A percentile compares a stretch with the other conserved stretches of the same genome.
Evolutionary conservation across 306 rosid species (phyloP).

Genomic region (Dryas alaskensis): DNA sequence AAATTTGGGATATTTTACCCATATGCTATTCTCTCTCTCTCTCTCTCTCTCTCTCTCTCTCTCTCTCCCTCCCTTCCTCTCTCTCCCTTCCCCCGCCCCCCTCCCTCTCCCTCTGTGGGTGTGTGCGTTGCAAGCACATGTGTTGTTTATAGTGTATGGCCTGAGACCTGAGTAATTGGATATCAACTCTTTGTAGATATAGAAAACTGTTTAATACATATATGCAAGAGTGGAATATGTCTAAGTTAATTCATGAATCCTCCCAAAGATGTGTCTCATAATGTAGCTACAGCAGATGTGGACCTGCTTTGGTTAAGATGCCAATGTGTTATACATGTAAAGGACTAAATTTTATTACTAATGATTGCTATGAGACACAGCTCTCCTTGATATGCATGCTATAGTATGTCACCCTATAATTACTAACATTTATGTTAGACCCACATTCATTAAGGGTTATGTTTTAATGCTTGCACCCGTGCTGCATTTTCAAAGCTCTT

Average conservation of each 20-base stretch:
- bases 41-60: background rate
- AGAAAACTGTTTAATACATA: background rate
- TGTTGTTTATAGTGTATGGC: background rate
- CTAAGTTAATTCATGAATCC: background rate
- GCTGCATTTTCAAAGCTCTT: background rate
- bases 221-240: background rate
- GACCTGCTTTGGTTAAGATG: background rate
- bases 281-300: background rate
- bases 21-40: background rate
- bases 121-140: background rate
- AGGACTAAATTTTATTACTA: background rate
- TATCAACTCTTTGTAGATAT: too few relatives aligned
- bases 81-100: too few relatives aligned
- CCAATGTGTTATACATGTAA: background rate
- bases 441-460: background rate
- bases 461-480: background rate
- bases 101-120: background rate
- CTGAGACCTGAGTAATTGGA: background rate
- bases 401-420: background rate
- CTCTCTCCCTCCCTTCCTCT: too few relatives aligned
- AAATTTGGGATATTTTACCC: background rate
- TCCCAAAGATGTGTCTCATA: background rate
- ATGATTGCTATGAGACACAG: background rate
- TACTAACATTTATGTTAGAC: background rate
- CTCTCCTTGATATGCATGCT: background rate